Evolutionary conservation across 768 basidiomycete species (phyloP).

Genomic region (Inosperma sp.): DNA sequence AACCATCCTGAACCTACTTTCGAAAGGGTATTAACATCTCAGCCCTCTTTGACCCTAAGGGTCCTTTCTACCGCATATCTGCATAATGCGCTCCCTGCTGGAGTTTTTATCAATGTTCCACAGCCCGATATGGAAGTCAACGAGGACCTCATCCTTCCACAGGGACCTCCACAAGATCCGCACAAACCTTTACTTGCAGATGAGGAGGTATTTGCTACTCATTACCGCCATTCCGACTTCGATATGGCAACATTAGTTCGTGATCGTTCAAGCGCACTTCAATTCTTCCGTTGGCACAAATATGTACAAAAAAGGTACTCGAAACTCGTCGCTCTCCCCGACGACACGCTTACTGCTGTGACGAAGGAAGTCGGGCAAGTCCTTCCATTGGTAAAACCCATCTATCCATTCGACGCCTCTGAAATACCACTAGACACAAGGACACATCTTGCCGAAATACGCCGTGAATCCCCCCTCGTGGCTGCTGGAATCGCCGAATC

Average conservation of each 20-base stretch:
- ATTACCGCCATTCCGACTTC: conserved; percentile 23
- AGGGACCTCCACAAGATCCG: conserved; percentile 17
- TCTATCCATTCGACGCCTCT: conserved; percentile 12
- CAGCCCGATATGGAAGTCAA: conserved; percentile 1
- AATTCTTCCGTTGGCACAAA: conserved; percentile 26
- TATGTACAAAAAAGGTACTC: conserved; percentile 14
- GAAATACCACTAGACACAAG: conserved; percentile 12
- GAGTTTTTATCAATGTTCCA: conserved; percentile 1
- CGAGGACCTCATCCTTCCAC: conserved; percentile 12
- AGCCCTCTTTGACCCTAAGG: conserved; percentile 14
- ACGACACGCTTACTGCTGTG: conserved; percentile 14
- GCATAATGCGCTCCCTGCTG: conserved; percentile 5
- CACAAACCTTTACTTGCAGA: conserved; percentile 15
- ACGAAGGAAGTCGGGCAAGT: conserved; percentile 3
- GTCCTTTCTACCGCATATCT: conserved; percentile 15
- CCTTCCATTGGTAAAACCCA: conserved; percentile 6
- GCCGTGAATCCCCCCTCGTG: conserved; percentile 11
- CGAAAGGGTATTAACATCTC: conserved; percentile 14
- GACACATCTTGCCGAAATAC: conserved; percentile 8
- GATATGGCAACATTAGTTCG: conserved; percentile 20
- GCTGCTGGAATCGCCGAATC: conserved; percentile 3
- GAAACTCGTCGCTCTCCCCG: conserved; percentile 16
- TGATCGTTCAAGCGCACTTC: conserved; percentile 21
- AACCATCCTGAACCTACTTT: conserved; percentile 5
- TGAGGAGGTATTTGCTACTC: conserved; percentile 20